Percentiles rank a stretch among this genome's conserved stretches.
These are phyloP conservation scores for Pholiota adiposa DNA, from an alignment of 1,284 basidiomycete genomes.

Conservation along the genomic window DNA sequence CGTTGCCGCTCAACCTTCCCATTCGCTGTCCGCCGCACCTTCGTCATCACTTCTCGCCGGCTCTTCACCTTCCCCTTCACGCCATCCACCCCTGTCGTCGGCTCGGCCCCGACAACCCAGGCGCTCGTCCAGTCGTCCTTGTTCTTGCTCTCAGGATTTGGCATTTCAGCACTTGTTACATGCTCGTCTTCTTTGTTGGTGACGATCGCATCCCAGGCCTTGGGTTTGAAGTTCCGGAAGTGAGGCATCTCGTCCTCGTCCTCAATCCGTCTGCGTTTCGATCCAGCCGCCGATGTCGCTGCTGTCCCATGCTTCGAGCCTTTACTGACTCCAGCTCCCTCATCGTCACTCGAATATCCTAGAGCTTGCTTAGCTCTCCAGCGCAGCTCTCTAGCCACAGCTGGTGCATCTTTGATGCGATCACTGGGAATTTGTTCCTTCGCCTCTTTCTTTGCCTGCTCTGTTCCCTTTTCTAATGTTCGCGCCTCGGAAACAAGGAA, in stretches of 20 bases:
- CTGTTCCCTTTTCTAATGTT: slow-evolving; percentile 66
- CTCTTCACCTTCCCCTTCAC: slow-evolving; percentile 40
- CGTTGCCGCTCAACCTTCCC: slow-evolving; percentile 67
- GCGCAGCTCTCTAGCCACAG: slow-evolving; percentile 79
- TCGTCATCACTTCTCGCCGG: slow-evolving; percentile 55
- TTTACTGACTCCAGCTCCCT: slow-evolving; percentile 37
- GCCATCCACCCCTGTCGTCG: slow-evolving; percentile 11
- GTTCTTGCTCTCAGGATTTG: slow-evolving; percentile 33
- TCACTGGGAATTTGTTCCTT: slow-evolving; percentile 84
- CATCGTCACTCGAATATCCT: slow-evolving; percentile 74
- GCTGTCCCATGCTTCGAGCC: slow-evolving; percentile 23
- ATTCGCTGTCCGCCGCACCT: slow-evolving; percentile 56
- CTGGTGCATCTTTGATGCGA: slow-evolving; percentile 77
- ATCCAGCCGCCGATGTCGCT: slow-evolving; percentile 31
- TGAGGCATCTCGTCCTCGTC: slow-evolving; percentile 35
- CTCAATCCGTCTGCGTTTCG: slow-evolving; percentile 60
- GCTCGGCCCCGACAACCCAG: slow-evolving; percentile 44
- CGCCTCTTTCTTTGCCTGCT: slow-evolving; percentile 68
- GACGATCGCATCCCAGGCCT: slow-evolving; percentile 59
- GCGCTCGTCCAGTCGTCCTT: slow-evolving; percentile 42
- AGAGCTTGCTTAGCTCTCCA: slow-evolving; percentile 75
- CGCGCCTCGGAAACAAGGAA: slow-evolving; percentile 83
- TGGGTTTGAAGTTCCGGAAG: slow-evolving; percentile 73
- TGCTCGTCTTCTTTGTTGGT: slow-evolving; percentile 47
- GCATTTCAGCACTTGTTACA: slow-evolving; percentile 36